These are phyloP conservation scores for Ogataea salicorniae DNA, from an alignment of 805 yeast genomes.

Conservation along the genomic window DNA sequence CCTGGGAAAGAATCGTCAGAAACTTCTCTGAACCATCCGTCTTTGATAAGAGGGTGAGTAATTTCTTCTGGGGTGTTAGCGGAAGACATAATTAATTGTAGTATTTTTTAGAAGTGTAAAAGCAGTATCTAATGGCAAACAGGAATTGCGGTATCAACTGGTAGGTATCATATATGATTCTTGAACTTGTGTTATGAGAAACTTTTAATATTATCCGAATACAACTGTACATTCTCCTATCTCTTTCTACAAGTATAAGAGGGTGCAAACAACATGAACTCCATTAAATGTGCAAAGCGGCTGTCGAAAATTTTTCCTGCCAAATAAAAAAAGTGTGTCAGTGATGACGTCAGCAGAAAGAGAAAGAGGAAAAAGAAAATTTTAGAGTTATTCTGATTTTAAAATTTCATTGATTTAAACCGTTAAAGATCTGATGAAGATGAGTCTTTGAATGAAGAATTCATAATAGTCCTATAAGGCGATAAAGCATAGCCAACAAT, in stretches of 20 bases:
- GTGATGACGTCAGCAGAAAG: not conserved
- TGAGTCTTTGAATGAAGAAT: not conserved
- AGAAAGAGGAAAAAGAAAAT: no score
- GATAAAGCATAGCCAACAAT: no score
- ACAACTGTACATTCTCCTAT: no score
- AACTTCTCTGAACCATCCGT: constrained; percentile 81
- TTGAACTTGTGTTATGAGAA: no score
- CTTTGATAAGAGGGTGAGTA: constrained; percentile 46
- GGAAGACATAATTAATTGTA: not conserved
- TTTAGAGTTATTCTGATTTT: no score
- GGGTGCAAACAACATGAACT: no score
- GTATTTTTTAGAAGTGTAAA: not conserved
- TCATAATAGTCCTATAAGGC: not conserved
- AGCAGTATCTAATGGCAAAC: not conserved
- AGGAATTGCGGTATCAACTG: no score
- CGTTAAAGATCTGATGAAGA: not conserved
- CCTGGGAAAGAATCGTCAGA: constrained; percentile 77
- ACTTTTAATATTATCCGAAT: no score
- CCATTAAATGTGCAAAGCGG: no score
- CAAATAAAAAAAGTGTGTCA: not conserved
- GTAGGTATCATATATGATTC: no score
- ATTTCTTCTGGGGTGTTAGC: constrained; percentile 26
- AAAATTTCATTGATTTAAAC: no score
- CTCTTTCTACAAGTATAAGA: no score
- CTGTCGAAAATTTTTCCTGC: not conserved